Evolutionary conservation across 108 stramenopile genomes (phyloP).

Genomic region (Fragilariopsis cylindrus): DNA sequence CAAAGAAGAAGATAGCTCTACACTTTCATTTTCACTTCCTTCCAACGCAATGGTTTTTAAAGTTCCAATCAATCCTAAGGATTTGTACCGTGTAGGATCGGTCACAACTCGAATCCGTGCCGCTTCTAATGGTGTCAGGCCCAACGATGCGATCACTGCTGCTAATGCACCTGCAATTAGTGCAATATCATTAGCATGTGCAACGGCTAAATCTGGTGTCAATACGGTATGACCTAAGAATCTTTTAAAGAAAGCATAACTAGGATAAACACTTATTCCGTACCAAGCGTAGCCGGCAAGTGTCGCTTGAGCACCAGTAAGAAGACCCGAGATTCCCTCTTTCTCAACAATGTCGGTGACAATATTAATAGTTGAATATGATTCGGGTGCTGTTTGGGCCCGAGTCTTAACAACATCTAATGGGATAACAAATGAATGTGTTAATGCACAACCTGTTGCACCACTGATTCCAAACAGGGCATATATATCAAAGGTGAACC

Average conservation of each 20-base stretch:
- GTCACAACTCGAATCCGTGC: conserved; percentile 89
- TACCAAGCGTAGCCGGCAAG: conserved; percentile 93
- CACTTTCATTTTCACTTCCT: conserved; percentile 51
- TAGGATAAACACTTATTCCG: conserved; percentile 91
- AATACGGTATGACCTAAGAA: conserved; percentile 46
- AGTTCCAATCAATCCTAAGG: conserved; percentile 67
- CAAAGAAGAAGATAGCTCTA: conserved; percentile 43
- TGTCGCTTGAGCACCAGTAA: conserved; percentile 89
- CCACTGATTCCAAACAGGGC: conserved; percentile 82
- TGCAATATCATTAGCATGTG: conserved; percentile 77
- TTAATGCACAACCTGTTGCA: conserved; percentile 87
- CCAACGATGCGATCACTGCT: conserved; percentile 86
- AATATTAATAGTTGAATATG: conserved; percentile 40
- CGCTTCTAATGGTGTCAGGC: conserved; percentile 85
- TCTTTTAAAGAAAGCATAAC: conserved; percentile 90
- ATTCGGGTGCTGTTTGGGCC: conserved; percentile 77
- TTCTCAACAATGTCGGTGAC: conserved; percentile 52
- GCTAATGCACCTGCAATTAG: conserved; percentile 88
- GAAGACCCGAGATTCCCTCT: conserved; percentile 72
- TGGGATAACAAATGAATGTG: conserved; percentile 89
- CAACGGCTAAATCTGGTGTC: conserved; percentile 50
- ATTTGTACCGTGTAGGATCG: conserved; percentile 69
- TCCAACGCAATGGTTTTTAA: conserved; percentile 67
- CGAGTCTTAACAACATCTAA: conserved; percentile 91
- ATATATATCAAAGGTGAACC: conserved; percentile 51